Evolutionary conservation across 495 filamentous ascomycete genomes (phyloP).

Genomic region (Aspergillus sclerotioniger): DNA sequence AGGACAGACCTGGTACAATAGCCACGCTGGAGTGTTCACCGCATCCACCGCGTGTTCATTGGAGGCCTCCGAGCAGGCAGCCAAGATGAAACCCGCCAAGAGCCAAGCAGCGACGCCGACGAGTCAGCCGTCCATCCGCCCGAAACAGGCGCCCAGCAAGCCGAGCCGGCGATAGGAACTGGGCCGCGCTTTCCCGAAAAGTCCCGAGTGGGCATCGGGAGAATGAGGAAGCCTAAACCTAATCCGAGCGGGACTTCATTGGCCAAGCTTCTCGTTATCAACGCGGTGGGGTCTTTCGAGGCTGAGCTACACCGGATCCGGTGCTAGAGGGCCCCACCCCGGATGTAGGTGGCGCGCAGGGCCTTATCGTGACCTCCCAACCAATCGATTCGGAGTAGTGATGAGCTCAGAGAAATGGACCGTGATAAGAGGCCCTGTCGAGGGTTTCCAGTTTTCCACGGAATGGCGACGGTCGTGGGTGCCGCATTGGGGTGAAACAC

Average conservation of each 20-base stretch:
- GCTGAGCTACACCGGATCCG: slow-evolving; percentile 7
- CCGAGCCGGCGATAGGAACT: background rate
- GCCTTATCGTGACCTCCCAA: slow-evolving; percentile 22
- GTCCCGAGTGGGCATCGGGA: slow-evolving; percentile 6
- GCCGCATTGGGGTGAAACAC: background rate
- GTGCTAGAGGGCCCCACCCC: slow-evolving; percentile 9
- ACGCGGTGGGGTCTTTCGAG: slow-evolving; percentile 4
- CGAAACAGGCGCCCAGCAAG: background rate
- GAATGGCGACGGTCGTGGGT: background rate
- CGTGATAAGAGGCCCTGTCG: slow-evolving; percentile 10
- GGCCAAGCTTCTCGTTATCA: slow-evolving; percentile 14
- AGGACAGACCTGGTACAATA: too few species aligned
- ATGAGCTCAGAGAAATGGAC: slow-evolving; percentile 22
- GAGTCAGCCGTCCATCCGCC: background rate
- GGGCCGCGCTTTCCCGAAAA: background rate
- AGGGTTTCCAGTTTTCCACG: background rate
- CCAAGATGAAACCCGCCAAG: background rate
- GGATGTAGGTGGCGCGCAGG: slow-evolving; percentile 17
- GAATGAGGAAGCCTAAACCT: slow-evolving; percentile 5
- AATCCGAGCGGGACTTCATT: slow-evolving; percentile 5
- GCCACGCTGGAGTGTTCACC: too few species aligned
- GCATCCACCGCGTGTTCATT: too few species aligned
- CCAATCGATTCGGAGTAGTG: slow-evolving; percentile 17
- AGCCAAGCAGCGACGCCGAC: too few species aligned
- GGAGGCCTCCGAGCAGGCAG: background rate